Base-by-base conservation (phyloP, 805 yeast species). In the Saccharomycopsis lassenensis region DNA sequence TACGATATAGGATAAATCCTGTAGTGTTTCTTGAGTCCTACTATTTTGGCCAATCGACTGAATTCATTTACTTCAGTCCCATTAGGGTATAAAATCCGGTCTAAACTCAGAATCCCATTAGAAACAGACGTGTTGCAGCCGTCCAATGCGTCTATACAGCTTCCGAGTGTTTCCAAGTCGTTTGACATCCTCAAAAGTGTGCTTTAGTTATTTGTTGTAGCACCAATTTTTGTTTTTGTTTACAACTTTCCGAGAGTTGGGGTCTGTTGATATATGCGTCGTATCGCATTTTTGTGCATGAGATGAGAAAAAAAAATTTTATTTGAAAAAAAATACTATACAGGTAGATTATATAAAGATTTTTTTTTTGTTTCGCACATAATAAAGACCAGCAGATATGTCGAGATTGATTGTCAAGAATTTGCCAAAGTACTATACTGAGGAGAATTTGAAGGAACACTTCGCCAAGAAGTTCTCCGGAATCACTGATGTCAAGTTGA, bases 401-500 rank as follows among this genome's bases (percentile, higher is more conserved):
- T 80, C 91, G 15, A 74, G 93, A 50, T 63, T 81, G 23, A 82
- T 81, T 46, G 86, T 82, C 8, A 82, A 77, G 51, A 83, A 83
- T 33, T 65, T 81, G 36, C 93, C 93, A 11, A 59, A 61, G 44
- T 75, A 75, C 51, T 69, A 67, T 42, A 67, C 74, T 1, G 89
- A 82, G 52, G 78, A 67, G 2, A 70, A 74, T 46, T 57, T 81
- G 38, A 58, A 63, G 37, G 62, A 61, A 24, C 78, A 71, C 47
- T 82, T 81, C 49, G 54, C 31, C 5, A 39, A 39, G 24, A 33
- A 34, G 59, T 19, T 44, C 49, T 33, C 45, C 7, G 63, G 67
- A 34, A 84, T 87, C 20, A 83, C 96, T 0, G 98, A 91, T 67
- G 87, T 84, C 25, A 85, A 82, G 56, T 64, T 91, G 24, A 71